A percentile compares a stretch with the other conserved stretches of the same genome.
Evolutionary conservation across 23 red algal species (phyloP).

Genomic region (Gracilaria domingensis): DNA sequence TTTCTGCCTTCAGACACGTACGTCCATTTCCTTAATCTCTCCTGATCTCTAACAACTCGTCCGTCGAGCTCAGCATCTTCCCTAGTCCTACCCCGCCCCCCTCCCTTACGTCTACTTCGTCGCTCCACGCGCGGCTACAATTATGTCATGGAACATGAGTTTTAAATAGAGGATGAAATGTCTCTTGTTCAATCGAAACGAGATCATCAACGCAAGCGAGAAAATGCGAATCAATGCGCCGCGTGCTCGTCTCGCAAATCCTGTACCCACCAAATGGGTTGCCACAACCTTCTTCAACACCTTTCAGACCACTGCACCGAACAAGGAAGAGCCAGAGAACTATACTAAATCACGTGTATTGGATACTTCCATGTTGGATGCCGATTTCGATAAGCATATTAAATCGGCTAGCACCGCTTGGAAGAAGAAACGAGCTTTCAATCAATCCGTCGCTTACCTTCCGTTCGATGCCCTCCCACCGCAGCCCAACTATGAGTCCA

Average conservation of each 20-base stretch:
- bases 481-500: too few relatives aligned
- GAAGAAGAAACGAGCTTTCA: too few relatives aligned
- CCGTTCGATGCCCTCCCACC: too few relatives aligned
- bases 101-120: too few relatives aligned
- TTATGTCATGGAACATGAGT: slow-evolving; percentile 69
- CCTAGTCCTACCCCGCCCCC: not conserved
- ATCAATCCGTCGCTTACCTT: too few relatives aligned
- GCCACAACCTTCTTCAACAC: too few relatives aligned
- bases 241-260: slow-evolving; percentile 8
- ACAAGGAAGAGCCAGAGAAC: too few relatives aligned
- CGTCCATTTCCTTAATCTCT: not conserved
- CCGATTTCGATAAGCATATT: slow-evolving; percentile 48
- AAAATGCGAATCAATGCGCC: slow-evolving; percentile 34
- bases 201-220: slow-evolving; percentile 46
- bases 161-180: slow-evolving; percentile 71
- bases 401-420: not conserved
- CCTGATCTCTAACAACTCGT: not conserved
- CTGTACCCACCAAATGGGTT: too few relatives aligned
- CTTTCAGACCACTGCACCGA: too few relatives aligned
- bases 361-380: slow-evolving; percentile 47
- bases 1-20: too few relatives aligned
- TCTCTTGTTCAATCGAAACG: slow-evolving; percentile 30
- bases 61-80: not conserved
- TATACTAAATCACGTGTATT: not conserved
- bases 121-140: slow-evolving; percentile 50